Percentiles rank a stretch among this genome's conserved stretches.
Conservation (phyloP, 768 basidiomycete genomes). For the Mycena maculata region DNA sequence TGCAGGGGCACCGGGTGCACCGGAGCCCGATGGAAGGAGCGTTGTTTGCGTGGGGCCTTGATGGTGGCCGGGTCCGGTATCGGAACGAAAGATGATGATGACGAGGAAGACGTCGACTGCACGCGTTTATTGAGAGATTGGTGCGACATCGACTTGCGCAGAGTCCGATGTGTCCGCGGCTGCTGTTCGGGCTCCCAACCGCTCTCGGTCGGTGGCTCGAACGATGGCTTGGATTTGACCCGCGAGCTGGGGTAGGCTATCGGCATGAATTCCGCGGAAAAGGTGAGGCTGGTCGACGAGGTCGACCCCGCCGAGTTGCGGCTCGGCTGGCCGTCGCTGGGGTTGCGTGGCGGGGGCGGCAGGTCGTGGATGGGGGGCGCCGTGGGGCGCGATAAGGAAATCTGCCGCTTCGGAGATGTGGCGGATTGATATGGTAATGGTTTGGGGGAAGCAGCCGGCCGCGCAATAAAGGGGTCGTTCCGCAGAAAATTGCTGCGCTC, state of each 20-base stretch:
- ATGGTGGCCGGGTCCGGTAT: conserved; percentile 41
- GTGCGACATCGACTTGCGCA: conserved; percentile 70
- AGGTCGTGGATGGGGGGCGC: conserved; percentile 63
- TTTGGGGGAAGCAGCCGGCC: conserved; percentile 22
- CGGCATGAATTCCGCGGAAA: conserved; percentile 43
- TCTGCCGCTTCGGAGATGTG: conserved; percentile 56
- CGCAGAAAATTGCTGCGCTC: conserved; percentile 49
- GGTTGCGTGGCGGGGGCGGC: conserved; percentile 55
- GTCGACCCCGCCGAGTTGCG: conserved; percentile 28
- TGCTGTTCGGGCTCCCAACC: conserved; percentile 33
- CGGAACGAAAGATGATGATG: conserved; percentile 38
- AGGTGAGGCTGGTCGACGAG: conserved; percentile 56
- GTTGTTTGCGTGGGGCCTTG: conserved; percentile 63
- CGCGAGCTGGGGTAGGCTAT: conserved; percentile 12
- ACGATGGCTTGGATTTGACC: conserved; percentile 8
- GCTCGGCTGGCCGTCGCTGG: conserved; percentile 2
- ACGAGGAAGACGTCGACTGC: conserved; percentile 45
- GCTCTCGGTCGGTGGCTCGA: conserved; percentile 16
- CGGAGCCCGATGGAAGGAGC: conserved; percentile 70
- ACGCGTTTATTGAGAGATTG: conserved; percentile 59
- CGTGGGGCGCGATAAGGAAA: conserved; percentile 57
- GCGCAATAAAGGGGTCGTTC: conserved; percentile 28
- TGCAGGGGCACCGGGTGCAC: conserved; percentile 62
- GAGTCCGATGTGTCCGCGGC: conserved; percentile 41
- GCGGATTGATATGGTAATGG: conserved; percentile 46